Conservation (phyloP, 2,329 filamentous ascomycete species). For the Dryadomyces sulphureus region DNA sequence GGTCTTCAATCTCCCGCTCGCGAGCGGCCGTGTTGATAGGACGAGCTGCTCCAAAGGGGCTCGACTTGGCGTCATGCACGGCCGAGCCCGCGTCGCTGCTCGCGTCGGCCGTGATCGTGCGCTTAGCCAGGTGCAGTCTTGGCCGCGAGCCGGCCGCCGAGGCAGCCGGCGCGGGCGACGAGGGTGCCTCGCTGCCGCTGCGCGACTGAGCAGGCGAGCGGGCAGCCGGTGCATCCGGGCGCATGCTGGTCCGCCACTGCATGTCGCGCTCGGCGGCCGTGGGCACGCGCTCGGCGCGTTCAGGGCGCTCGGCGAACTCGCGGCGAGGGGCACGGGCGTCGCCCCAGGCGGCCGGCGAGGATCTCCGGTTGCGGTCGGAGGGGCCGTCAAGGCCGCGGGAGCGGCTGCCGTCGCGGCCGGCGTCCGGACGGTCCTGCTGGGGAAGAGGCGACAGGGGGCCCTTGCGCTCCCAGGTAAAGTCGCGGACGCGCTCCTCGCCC, state of each 20-base stretch:
- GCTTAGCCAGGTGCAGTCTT: conserved; percentile 76
- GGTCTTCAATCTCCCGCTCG: conserved; percentile 84
- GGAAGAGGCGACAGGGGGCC: conserved; percentile 69
- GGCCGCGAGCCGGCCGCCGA: conserved; percentile 49
- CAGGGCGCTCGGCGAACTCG: conserved; percentile 56
- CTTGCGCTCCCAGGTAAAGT: conserved; percentile 87
- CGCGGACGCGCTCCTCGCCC: conserved; percentile 59
- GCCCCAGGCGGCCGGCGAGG: conserved; percentile 64
- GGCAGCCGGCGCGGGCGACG: conserved; percentile 45
- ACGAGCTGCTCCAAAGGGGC: conserved; percentile 82
- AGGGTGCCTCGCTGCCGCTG: conserved; percentile 61
- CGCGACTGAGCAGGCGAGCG: conserved; percentile 53
- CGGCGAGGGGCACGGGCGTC: conserved; percentile 70
- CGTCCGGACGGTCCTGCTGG: conserved; percentile 31
- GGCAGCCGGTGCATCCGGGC: conserved; percentile 48
- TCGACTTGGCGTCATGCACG: conserved; percentile 62
- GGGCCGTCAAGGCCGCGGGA: conserved; percentile 41
- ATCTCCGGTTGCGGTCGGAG: conserved; percentile 45
- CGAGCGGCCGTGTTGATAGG: conserved; percentile 87
- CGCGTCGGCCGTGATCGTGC: conserved; percentile 82
- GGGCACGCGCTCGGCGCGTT: conserved; percentile 54
- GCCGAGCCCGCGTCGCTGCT: conserved; percentile 35
- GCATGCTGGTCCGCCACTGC: conserved; percentile 87
- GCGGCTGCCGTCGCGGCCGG: conserved; percentile 40
- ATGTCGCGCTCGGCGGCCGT: conserved; percentile 88